Evolutionary conservation across 345 rosid species (phyloP).

Genomic region (Geranium brycei): DNA sequence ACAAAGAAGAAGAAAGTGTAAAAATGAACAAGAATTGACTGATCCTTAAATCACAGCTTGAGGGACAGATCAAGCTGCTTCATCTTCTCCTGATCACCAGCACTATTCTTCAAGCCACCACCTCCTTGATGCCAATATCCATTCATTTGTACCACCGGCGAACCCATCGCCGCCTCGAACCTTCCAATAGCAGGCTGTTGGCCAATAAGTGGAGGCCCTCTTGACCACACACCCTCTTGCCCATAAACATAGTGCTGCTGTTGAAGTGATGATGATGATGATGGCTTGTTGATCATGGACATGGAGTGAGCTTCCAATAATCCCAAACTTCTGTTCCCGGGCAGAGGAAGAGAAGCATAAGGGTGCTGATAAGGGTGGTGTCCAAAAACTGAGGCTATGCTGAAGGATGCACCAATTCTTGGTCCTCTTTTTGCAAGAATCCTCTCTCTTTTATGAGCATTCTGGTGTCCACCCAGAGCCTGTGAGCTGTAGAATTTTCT

Average conservation of each 20-base stretch:
- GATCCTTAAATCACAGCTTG: background rate
- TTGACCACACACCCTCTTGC: background rate
- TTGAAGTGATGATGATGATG: background rate
- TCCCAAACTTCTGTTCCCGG: slow-evolving; percentile 12
- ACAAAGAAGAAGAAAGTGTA: background rate
- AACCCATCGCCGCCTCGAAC: background rate
- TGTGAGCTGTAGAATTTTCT: slow-evolving; percentile 83
- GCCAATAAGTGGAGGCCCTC: background rate
- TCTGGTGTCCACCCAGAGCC: slow-evolving; percentile 88
- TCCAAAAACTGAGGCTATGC: slow-evolving; percentile 28
- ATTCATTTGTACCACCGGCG: background rate
- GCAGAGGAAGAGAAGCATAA: slow-evolving; percentile 27
- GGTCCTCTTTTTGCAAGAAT: slow-evolving; percentile 63
- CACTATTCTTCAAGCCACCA: background rate
- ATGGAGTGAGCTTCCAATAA: background rate
- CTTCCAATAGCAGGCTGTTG: background rate
- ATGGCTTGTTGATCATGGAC: background rate
- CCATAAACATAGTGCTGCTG: background rate
- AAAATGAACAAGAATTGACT: too few species aligned
- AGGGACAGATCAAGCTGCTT: background rate
- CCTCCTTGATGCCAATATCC: background rate
- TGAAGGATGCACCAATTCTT: slow-evolving; percentile 21
- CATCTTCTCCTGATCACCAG: background rate
- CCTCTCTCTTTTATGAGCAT: slow-evolving; percentile 79
- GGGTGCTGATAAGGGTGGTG: slow-evolving; percentile 19